Conservation (phyloP, 1,139 yeast genomes). For the Dujonia santamariae region DNA sequence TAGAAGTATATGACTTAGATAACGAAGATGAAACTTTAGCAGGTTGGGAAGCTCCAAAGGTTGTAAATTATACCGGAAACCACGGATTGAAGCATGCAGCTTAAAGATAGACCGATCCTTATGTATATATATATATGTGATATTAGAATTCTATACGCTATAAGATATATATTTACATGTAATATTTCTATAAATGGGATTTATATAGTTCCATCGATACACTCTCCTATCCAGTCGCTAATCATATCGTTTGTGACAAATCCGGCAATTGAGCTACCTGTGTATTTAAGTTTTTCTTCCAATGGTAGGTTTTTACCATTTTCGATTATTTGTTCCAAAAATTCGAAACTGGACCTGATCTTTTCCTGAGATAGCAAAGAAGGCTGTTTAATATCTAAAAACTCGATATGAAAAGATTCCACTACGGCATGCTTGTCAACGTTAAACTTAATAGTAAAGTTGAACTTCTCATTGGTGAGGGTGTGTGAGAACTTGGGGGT, state of each 20-base stretch:
- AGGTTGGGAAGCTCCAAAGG: constrained; percentile 51
- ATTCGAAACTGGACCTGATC: constrained; percentile 25
- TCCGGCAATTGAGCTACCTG: constrained; percentile 46
- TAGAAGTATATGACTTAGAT: constrained; percentile 55
- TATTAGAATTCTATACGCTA: neutral
- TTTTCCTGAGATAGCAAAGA: constrained; percentile 15
- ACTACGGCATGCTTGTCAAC: constrained; percentile 42
- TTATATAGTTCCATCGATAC: constrained; percentile 52
- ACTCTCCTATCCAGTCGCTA: constrained; percentile 46
- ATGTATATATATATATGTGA: constrained; percentile 1
- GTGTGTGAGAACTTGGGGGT: constrained; percentile 64
- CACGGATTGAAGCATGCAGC: constrained; percentile 45
- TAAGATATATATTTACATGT: neutral
- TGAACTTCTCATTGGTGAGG: constrained; percentile 28
- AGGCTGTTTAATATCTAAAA: constrained; percentile 2
- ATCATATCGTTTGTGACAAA: constrained; percentile 40
- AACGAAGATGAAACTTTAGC: constrained; percentile 40
- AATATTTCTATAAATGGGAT: too few relatives aligned
- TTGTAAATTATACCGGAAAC: constrained; percentile 50
- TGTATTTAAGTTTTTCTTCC: constrained; percentile 25
- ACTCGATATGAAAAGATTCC: constrained; percentile 17
- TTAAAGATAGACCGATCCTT: neutral
- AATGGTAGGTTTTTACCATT: constrained; percentile 15
- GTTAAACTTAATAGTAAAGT: constrained; percentile 31
- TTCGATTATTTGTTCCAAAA: constrained; percentile 25